phyloP scores from a whole-genome alignment of 352 stramenopile genomes.

The Pythium pectinolyticum region DNA sequence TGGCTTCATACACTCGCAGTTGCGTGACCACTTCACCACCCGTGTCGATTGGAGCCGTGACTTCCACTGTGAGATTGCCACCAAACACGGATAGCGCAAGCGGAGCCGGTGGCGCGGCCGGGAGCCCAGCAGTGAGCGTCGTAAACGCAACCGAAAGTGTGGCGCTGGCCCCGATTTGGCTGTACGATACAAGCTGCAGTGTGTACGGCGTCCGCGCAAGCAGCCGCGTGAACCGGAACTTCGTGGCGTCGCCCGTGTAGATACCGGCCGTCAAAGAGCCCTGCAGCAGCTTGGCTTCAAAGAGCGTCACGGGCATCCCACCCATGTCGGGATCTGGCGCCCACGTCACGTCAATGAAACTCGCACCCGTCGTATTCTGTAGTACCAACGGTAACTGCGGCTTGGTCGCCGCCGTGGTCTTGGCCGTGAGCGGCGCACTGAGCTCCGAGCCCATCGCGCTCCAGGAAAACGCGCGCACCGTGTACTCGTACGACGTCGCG shows the following conservation, averaged over 20 bases:
- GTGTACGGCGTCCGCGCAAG: conserved; percentile 34
- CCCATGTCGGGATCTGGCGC: conserved; percentile 41
- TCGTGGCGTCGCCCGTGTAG: conserved; percentile 22
- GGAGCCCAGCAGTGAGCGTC: conserved; percentile 28
- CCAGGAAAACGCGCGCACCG: conserved; percentile 38
- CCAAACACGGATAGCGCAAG: conserved; percentile 43
- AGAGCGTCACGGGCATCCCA: conserved; percentile 37
- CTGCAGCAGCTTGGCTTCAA: conserved; percentile 38
- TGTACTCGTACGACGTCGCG: conserved; percentile 50
- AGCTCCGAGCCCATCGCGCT: conserved; percentile 41
- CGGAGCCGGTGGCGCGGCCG: conserved; percentile 31
- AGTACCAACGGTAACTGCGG: conserved; percentile 30
- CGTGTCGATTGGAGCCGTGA: conserved; percentile 37
- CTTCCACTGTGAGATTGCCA: conserved; percentile 59
- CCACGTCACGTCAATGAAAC: conserved; percentile 46
- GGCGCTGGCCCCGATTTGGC: conserved; percentile 37
- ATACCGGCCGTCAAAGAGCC: conserved; percentile 16
- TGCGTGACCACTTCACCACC: conserved; percentile 39
- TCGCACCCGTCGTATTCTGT: conserved; percentile 25
- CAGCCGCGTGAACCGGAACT: conserved; percentile 43
- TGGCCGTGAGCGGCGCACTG: conserved; percentile 35
- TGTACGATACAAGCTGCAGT: conserved; percentile 35
- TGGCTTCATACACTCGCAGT: conserved; percentile 47
- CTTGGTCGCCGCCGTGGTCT: conserved; percentile 37
- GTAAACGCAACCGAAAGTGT: conserved; percentile 17